phyloP scores from a whole-genome alignment of 441 rosid species.

The Mallotus japonicus region DNA sequence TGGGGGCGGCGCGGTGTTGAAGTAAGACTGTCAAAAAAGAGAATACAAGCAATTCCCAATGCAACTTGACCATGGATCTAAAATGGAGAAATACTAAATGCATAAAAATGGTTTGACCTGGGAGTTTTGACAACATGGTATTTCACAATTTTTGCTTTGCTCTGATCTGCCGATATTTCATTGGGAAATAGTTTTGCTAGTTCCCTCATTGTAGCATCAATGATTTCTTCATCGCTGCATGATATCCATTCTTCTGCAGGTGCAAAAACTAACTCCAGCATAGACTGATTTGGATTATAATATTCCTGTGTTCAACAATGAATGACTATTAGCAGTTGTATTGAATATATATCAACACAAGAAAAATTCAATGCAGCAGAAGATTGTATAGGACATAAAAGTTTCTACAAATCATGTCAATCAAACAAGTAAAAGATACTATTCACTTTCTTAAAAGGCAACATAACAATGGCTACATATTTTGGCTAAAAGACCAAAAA shows the following conservation, averaged over 20 bases:
- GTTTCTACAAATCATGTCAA: neutral
- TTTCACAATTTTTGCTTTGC: constrained; percentile 84
- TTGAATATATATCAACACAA: neutral
- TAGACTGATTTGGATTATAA: constrained; percentile 79
- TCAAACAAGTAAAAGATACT: neutral
- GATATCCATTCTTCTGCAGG: constrained; percentile 97
- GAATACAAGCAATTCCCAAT: neutral
- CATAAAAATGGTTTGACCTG: constrained; percentile 45
- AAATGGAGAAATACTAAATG: neutral
- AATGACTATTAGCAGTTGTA: constrained; percentile 1
- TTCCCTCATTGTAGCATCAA: constrained; percentile 93
- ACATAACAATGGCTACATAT: neutral
- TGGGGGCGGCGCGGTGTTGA: too few species aligned
- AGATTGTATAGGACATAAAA: neutral
- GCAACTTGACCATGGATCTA: neutral
- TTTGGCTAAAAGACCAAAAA: too few species aligned
- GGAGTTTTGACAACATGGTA: constrained; percentile 93
- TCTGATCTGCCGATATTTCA: constrained; percentile 82
- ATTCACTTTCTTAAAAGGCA: neutral
- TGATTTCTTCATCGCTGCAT: constrained; percentile 65
- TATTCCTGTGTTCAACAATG: constrained; percentile 55
- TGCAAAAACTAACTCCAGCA: constrained; percentile 94
- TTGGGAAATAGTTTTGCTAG: constrained; percentile 88
- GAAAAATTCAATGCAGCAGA: constrained; percentile 7
- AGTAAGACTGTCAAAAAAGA: neutral